Evolutionary conservation across 2,329 filamentous ascomycete genomes (phyloP), one percentile per base, ranked within the genome.

Genomic region (Calonectria naviculata): DNA sequence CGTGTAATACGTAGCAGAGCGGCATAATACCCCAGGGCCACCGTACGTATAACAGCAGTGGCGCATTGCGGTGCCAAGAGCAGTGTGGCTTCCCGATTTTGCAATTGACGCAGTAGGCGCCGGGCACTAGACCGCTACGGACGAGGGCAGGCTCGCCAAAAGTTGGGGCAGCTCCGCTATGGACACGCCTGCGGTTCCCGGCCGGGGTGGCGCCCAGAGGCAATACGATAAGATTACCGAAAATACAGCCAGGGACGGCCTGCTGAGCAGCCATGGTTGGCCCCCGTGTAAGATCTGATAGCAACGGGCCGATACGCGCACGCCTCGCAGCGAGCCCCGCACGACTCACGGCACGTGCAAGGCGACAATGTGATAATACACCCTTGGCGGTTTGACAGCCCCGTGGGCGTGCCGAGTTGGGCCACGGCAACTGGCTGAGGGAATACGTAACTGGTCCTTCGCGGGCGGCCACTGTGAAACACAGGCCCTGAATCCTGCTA

Each of bases 21-120:
- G 31, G 44, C 62, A 65, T 65, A 65, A 49, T 24, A 56, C 29
- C n/a, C n/a, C n/a, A 66, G 17, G 41, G 17, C 17, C n/a, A n/a
- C 9, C 19, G n/a, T 24, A 24, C 13, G 34, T 36, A 36, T 41
- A 24, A 46, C 44, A 21, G 47, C 34, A 42, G 62, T 28, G 34
- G 62, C 46, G 41, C 47, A 65, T 41, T 26, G 31, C 34, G 31
- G 24, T 42, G 19, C 38, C 42, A 36, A 47, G 36, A n/a, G 24
- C 29, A 31, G 49, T 60, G 49, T 58, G n/a, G 21, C 26, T 17
- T 47, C 28, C 54, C 28, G 47, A 66, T 66, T 66, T 66, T 31
- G 49, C n/a, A 47, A 58, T 60, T 58, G 38, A 56, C 64, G 64
- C 64, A 46, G 52, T 46, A 47, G 52, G 49, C 64, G 52, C 49